Base-by-base conservation (phyloP, 768 basidiomycete genomes). In the Agrocybe praecox region DNA sequence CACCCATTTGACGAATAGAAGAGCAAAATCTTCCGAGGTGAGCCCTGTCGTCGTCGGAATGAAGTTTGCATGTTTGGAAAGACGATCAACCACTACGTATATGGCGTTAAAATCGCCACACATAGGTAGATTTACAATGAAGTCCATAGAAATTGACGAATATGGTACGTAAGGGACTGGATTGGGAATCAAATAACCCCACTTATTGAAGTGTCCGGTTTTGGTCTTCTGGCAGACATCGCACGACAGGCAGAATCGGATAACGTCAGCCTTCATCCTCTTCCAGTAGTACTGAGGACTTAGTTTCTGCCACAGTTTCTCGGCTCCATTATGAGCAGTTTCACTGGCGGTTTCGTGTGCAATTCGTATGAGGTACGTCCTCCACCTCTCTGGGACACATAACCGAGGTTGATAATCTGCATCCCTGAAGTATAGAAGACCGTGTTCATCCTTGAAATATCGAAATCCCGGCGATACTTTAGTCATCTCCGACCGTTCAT, bases 321-420 rank as follows among this genome's bases (percentile, higher is more conserved):
- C 55, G 45, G 64, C 69, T 10, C 73, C 72, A 6, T 49, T 59
- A 49, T 75, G 74, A 4, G 72, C 71, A 1, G 55, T 55, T 56
- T 72, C 67, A 0, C 56, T 52, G 1, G 66, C 46, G 6, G 43
- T 36, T 36, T 72, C 49, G 53, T 74, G 69, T 6, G 58, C 44
- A 17, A 71, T 65, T 14, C 52, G 51, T 58, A 75, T 64, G 0
- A 73, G 42, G 32, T 56, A 43, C 1, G 33, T 32, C 49, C 58
- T 23, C 7, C 60, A 12, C 2, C n/a, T 23, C 32, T 57, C 48
- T 2, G 74, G 74, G 0, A 75, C 67, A 52, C 70, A 73, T 0
- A 75, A 44, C 2, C 66, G 26, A n/a, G 53, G 54, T 18, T 65
- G 62, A 15, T 67, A 65, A 2, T 46, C 11, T 23, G 42, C 47